Evolutionary conservation across 2,329 filamentous ascomycete genomes (phyloP), one percentile per base, ranked within the genome.

Genomic region (Neofusicoccum umdonicola): DNA sequence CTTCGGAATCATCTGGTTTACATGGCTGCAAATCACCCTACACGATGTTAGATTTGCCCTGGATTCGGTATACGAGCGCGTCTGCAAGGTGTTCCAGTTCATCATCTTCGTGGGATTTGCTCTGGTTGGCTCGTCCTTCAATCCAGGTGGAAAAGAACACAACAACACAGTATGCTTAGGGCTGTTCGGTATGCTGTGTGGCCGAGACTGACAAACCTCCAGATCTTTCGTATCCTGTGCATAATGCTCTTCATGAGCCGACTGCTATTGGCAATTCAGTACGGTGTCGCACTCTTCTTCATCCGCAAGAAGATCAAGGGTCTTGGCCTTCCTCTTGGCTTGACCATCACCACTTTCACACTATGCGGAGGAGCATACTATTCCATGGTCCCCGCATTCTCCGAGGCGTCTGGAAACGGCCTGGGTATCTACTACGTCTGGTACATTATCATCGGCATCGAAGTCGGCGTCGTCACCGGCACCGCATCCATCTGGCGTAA

Each of bases 31-130:
- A 48, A 82, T 85, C 13, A 82, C 83, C 15, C 74, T 88, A 3
- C 87, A 85, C 70, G 87, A 89, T 72, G 82, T 88, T 47, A 83
- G 87, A 1, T 89, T 87, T 69, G 82, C 85, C 0, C 80, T 83
- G 12, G 87, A 89, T 72, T 87, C 84, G 39, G 78, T 88, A 42
- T 86, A 87, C 67, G 84, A 87, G 67, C 81, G 87, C 35, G 67
- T 80, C n/a, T 83, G 82, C 67, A 84, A 86, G 69, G 83, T 81
- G 2, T 68, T 84, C 1, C 85, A 88, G 66, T 81, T 88, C 3
- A 85, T 81, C 39, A 82, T 85, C 27, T 85, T 89, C 81, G 80
- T 86, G 45, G 85, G 84, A 2, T 87, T 88, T 68, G 83, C 85
- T 4, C 83, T 87, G 17, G 82, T 87, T 4, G 85, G 83, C 37